Conservation (phyloP, 805 yeast species). For the Brettanomyces bruxellensis region DNA sequence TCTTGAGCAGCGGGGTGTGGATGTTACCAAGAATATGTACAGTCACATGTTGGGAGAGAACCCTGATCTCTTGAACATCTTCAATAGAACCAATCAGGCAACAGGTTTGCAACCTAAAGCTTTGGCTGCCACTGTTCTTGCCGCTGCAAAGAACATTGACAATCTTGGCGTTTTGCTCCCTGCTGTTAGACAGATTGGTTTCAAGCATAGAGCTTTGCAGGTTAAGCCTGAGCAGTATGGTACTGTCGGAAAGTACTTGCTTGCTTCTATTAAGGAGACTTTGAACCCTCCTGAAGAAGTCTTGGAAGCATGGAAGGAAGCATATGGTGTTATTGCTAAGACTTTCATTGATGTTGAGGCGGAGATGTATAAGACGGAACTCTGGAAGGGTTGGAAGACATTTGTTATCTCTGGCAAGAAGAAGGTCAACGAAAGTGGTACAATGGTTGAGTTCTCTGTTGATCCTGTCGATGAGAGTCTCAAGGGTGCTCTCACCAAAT, state of each 20-base stretch:
- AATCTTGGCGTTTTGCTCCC: conserved; percentile 51
- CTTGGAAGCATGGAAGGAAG: conserved; percentile 54
- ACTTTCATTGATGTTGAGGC: conserved; percentile 48
- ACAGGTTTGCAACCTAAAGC: conserved; percentile 52
- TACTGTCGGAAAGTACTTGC: conserved; percentile 50
- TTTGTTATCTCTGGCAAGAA: conserved; percentile 32
- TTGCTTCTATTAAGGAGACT: conserved; percentile 43
- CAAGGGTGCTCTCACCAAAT: conserved; percentile 6
- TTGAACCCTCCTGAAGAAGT: conserved; percentile 54
- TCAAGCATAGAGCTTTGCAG: conserved; percentile 59
- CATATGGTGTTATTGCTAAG: conserved; percentile 57
- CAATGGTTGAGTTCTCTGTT: conserved; percentile 44
- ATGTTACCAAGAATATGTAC: conserved; percentile 47
- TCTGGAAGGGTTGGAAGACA: conserved; percentile 52
- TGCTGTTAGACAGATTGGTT: conserved; percentile 50
- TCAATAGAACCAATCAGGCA: conserved; percentile 51
- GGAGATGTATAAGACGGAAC: conserved; percentile 30
- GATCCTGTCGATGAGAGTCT: conserved; percentile 31
- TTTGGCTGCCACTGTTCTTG: conserved; percentile 35
- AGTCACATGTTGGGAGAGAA: conserved; percentile 41
- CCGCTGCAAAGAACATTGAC: conserved; percentile 53
- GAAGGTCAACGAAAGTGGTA: conserved; percentile 33
- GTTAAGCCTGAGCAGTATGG: conserved; percentile 58
- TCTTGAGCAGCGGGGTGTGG: conserved; percentile 45
- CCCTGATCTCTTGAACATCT: conserved; percentile 49